These are phyloP conservation scores for Boletus sp. DNA, from an alignment of 1,284 basidiomycete genomes.

Conservation along the genomic window DNA sequence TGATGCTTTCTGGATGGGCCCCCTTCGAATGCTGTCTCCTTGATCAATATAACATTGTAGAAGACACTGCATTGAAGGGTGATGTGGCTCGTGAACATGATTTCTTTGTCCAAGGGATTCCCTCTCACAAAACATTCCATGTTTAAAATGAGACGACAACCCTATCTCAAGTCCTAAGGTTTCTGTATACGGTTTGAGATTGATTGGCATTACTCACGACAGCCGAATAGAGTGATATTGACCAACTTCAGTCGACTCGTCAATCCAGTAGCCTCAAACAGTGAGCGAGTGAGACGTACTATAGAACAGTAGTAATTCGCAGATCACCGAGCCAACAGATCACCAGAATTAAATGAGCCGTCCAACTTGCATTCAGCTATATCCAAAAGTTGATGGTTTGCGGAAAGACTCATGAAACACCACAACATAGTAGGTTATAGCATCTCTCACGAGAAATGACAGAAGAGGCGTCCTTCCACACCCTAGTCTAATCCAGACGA, in stretches of 20 bases:
- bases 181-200: neutral
- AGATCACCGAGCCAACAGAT: too few species aligned
- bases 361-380: neutral
- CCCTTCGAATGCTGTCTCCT: neutral
- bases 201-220: slow-evolving; percentile 9
- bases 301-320: too few species aligned
- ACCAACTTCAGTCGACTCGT: slow-evolving; percentile 13
- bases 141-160: slow-evolving; percentile 18
- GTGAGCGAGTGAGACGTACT: too few species aligned
- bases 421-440: slow-evolving; percentile 7
- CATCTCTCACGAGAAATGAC: slow-evolving; percentile 21
- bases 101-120: slow-evolving; percentile 4
- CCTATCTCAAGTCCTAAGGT: slow-evolving; percentile 8
- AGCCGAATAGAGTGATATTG: slow-evolving; percentile 9
- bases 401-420: neutral
- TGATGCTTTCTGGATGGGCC: too few species aligned
- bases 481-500: neutral
- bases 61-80: slow-evolving; percentile 1
- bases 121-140: slow-evolving; percentile 17
- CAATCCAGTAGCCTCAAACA: neutral
- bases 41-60: neutral
- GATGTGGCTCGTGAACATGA: slow-evolving; percentile 15
- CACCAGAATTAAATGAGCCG: neutral
- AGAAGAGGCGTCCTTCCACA: slow-evolving; percentile 18
- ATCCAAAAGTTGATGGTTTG: neutral